A percentile compares a stretch with the other conserved stretches of the same genome.
Evolutionary conservation across 192 early-diverging fungal species (phyloP).

Genomic region (Coemansia sp.): DNA sequence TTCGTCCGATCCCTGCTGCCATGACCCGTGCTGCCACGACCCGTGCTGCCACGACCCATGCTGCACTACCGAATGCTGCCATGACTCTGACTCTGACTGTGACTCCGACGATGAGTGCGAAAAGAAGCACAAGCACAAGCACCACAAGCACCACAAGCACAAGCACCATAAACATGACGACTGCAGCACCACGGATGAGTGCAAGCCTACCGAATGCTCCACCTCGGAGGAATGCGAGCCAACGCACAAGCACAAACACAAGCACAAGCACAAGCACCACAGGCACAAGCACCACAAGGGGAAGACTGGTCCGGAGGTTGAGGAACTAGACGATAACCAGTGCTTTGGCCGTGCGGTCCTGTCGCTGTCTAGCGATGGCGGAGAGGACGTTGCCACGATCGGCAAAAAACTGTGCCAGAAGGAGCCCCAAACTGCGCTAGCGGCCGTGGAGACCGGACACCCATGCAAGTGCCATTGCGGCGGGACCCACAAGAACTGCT

Average conservation of each 20-base stretch:
- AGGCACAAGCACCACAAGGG: constrained; percentile 12
- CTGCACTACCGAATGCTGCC: constrained; percentile 19
- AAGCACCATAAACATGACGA: constrained; percentile 11
- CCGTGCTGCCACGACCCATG: constrained; percentile 1
- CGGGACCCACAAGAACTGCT: constrained; percentile 21
- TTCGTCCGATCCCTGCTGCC: not conserved
- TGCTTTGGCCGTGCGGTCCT: constrained; percentile 45
- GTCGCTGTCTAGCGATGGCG: constrained; percentile 26
- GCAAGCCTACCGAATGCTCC: not conserved
- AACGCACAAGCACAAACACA: constrained; percentile 22
- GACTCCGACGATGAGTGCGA: constrained; percentile 15
- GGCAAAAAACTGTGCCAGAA: constrained; percentile 38
- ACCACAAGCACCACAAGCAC: constrained; percentile 11
- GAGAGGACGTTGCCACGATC: constrained; percentile 25
- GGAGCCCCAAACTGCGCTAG: constrained; percentile 18
- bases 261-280: constrained; percentile 36
- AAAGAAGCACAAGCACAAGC: constrained; percentile 21
- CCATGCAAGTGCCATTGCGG: constrained; percentile 17
- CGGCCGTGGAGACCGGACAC: constrained; percentile 19
- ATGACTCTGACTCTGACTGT: constrained; percentile 13
- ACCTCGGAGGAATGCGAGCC: constrained; percentile 7
- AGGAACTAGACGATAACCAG: constrained; percentile 18
- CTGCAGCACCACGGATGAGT: constrained; percentile 6
- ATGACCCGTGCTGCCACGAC: not conserved
- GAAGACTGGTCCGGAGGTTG: constrained; percentile 5